Percentiles rank a stretch among this genome's conserved stretches.
Evolutionary conservation across 371 early-diverging fungal species (phyloP).

Genomic region (Nosema muscidifuracis): DNA sequence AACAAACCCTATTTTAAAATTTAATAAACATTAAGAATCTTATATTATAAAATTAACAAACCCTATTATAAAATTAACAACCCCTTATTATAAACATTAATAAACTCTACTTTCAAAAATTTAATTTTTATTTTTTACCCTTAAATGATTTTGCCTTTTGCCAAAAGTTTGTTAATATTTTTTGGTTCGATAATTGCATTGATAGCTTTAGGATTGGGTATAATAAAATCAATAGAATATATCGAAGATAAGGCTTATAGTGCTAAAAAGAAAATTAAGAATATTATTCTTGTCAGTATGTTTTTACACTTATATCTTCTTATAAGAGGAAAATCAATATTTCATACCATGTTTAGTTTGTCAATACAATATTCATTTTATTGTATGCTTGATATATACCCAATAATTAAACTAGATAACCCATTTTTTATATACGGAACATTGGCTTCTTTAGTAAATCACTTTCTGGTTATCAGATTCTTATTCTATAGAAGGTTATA

Average conservation of each 20-base stretch:
- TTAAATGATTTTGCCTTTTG: slow-evolving; percentile 25
- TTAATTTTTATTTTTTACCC: not conserved
- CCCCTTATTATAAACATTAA: too few species aligned
- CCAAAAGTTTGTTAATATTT: slow-evolving; percentile 29
- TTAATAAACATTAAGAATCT: too few species aligned
- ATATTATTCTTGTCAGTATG: slow-evolving; percentile 45
- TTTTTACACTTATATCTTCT: slow-evolving; percentile 53
- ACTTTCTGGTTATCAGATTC: slow-evolving; percentile 56
- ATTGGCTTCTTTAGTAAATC: slow-evolving; percentile 60
- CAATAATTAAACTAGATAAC: slow-evolving; percentile 56
- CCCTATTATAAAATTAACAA: too few species aligned
- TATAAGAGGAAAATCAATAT: slow-evolving; percentile 53
- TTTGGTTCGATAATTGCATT: slow-evolving; percentile 39
- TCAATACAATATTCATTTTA: slow-evolving; percentile 59
- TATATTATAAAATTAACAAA: too few species aligned
- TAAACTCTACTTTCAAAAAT: not conserved
- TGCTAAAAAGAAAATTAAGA: slow-evolving; percentile 58
- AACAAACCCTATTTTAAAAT: too few species aligned
- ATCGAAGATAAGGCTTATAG: slow-evolving; percentile 62
- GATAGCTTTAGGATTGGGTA: slow-evolving; percentile 49
- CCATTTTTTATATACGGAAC: slow-evolving; percentile 59
- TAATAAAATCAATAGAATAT: slow-evolving; percentile 58
- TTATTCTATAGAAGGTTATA: slow-evolving; percentile 40
- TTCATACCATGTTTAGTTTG: slow-evolving; percentile 54
- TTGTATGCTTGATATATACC: slow-evolving; percentile 57